These are phyloP conservation scores for Hydnomerulius pinastri DNA, from an alignment of 768 basidiomycete species.

Conservation along the genomic window DNA sequence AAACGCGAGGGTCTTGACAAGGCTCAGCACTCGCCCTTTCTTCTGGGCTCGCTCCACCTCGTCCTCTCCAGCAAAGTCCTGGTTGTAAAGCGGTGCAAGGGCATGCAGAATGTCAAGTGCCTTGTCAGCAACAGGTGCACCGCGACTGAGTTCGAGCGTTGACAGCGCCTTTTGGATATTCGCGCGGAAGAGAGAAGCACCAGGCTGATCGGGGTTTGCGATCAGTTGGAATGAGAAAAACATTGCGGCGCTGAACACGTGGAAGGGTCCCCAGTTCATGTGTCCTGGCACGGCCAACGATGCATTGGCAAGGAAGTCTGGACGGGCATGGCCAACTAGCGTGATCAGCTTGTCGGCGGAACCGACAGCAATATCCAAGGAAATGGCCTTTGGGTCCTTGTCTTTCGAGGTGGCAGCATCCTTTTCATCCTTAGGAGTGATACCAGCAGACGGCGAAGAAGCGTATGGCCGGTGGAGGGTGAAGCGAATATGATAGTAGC, in stretches of 20 bases:
- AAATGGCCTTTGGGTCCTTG: constrained; percentile 41
- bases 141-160: constrained; percentile 66
- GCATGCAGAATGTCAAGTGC: constrained; percentile 70
- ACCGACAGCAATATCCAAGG: constrained; percentile 71
- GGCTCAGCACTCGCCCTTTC: constrained; percentile 60
- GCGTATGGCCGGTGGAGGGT: constrained; percentile 82
- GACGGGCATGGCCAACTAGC: constrained; percentile 73
- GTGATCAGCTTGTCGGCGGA: constrained; percentile 80
- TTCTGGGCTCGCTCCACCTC: constrained; percentile 57
- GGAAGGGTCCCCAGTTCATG: constrained; percentile 83
- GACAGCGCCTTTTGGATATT: constrained; percentile 70
- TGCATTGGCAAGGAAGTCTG: constrained; percentile 71
- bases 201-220: constrained; percentile 77
- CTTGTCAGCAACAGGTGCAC: constrained; percentile 71
- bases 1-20: constrained; percentile 76
- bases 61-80: constrained; percentile 54
- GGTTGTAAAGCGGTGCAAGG: constrained; percentile 71
- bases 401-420: constrained; percentile 32
- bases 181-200: constrained; percentile 72
- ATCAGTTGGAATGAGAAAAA: constrained; percentile 91
- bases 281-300: constrained; percentile 76
- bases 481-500: constrained; percentile 82
- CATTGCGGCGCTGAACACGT: constrained; percentile 85
- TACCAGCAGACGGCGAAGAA: constrained; percentile 25
- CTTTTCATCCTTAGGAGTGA: constrained; percentile 22